Evolutionary conservation across 257 asterid species (phyloP), one percentile per base, ranked within the genome.

Genomic region (Plantago ovata): DNA sequence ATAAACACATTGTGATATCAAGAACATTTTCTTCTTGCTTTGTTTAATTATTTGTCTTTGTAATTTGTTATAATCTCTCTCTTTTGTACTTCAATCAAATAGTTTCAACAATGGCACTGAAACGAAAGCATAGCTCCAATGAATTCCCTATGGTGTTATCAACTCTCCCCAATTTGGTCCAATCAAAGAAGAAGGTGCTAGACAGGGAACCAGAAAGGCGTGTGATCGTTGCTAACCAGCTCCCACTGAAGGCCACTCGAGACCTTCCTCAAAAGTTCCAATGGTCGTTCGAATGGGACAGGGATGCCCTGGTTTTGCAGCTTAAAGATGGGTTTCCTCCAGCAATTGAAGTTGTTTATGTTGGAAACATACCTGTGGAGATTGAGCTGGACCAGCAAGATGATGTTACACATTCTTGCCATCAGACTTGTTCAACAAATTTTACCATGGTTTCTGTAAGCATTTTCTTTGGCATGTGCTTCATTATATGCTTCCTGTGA

Each of bases 401-500:
- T 68, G 95, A 82, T 40, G 85, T 87, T 36, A 75, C 94, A 24
- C 95, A 10, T 86, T 86, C 71, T 72, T 84, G 58, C 87, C 94
- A 1, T 88, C 88, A 33, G 65, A 66, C 57, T 74, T 84, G 55
- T 64, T 81, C 74, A 81, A 70, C 42, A 80, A 76, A 44, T 86
- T 81, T 62, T 86, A 86, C 61, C 85, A 88, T 65, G 87, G 93
- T 18, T 88, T 88, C 64, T 88, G 96, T 79, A 87, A 87, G 85
- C 78, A 83, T 66, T 89, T 82, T 62, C 24, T 87, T 43, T 87
- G 96, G 96, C 93, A 93, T 2, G 93, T 82, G 52, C 81, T 88
- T 75, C 96, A 88, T 67, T 88, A 88, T 64, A 88, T 88, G 96
- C 96, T 88, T 49, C 96, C 96, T 42, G 69, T 88, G 19, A 85